Base-by-base conservation (phyloP, 768 basidiomycete species). In the Russula foetens region DNA sequence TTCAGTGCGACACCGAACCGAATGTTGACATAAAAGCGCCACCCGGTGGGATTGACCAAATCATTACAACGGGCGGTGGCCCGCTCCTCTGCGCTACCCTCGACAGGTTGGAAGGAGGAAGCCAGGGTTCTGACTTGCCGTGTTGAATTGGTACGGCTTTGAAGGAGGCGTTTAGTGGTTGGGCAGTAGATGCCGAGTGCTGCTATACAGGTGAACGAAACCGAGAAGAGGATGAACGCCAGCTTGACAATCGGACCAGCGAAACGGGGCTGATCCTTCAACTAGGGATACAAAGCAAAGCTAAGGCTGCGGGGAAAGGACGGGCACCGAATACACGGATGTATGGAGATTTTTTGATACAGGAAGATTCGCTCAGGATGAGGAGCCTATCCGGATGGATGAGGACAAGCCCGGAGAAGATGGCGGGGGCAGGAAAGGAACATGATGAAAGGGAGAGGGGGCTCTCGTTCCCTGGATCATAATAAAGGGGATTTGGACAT, bases 151-250 rank as follows among this genome's bases (percentile, higher is more conserved):
- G 52, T 35, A 41, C 52, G n/a, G 43, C 12, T 44, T 24, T 11
- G 47, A 33, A 52, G 35, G 44, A 54, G 31, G 35, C 43, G 56
- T 12, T 41, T 31, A 9, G 56, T 53, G 43, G 51, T 58, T 8
- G 50, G 57, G 53, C 52, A 56, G n/a, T 55, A 65, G 26, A 63
- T 28, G 33, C 53, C 31, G 33, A 66, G 62, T 7, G 52, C 53
- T 47, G 51, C 46, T 28, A 59, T 46, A 55, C 62, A 66, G 15
- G 62, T 59, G 35, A 56, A 47, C 14, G 62, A 63, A 47, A 63
- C 46, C 35, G 62, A 63, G 35, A 55, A 58, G 41, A 57, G 47
- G 33, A 52, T 15, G 41, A 48, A 63, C 58, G 64, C 64, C 64
- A 66, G 64, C 46, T 66, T 66, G 53, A 56, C 29, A 41, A 44